Conservation (phyloP, 495 filamentous ascomycete genomes). For the Hypomontagnella submonticulosa region DNA sequence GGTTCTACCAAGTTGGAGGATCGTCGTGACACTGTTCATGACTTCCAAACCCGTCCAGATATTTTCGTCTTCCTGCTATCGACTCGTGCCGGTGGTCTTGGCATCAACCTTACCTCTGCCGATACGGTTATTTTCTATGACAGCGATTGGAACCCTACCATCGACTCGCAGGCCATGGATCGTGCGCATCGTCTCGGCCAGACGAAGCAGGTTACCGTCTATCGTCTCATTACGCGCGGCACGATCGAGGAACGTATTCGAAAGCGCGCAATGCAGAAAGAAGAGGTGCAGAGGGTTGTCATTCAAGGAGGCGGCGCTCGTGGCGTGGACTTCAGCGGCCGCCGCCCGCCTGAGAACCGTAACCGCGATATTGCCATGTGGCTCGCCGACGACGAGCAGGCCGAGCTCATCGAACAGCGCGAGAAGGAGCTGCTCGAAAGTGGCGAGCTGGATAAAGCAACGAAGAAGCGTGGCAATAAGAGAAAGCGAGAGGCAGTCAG, state of each 20-base stretch:
- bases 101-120: conserved; percentile 94
- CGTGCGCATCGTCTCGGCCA: conserved; percentile 97
- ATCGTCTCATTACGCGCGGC: conserved; percentile 94
- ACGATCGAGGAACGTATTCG: conserved; percentile 99
- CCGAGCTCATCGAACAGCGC: conserved; percentile 87
- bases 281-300: conserved; percentile 98
- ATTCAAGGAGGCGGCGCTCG: conserved; percentile 85
- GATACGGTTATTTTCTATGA: conserved; percentile 99
- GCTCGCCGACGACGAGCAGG: conserved; percentile 95
- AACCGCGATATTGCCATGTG: conserved; percentile 97
- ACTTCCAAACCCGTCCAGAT: conserved; percentile 91
- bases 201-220: conserved; percentile 95
- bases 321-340: conserved; percentile 92
- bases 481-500: conserved; percentile 67
- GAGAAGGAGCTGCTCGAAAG: conserved; percentile 81
- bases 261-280: conserved; percentile 96
- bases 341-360: conserved; percentile 82
- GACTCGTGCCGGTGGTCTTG: conserved; percentile 95
- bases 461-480: conserved; percentile 70
- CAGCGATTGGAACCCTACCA: conserved; percentile 99
- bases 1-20: conserved; percentile 99
- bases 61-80: conserved; percentile 97
- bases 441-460: conserved; percentile 70
- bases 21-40: conserved; percentile 92
- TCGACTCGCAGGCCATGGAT: conserved; percentile 99